Base-by-base conservation (phyloP, 2,329 filamentous ascomycete species). In the Alternaria ethzedia region DNA sequence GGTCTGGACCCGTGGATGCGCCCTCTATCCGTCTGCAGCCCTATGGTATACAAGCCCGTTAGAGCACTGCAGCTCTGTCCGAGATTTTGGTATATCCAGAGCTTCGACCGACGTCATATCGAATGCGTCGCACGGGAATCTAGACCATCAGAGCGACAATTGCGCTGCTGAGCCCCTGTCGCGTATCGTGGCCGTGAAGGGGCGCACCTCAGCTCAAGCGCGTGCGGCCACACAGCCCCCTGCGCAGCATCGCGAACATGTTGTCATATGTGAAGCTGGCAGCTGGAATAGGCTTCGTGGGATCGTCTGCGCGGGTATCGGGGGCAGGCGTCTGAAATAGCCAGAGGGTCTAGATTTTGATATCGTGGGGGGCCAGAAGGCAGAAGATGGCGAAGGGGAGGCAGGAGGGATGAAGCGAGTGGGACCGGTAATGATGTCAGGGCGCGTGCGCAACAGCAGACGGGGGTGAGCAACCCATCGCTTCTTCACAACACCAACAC, bases 191-290 rank as follows among this genome's bases (percentile, higher is more conserved):
- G 50, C 49, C 30, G 17, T 41, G 47, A 17, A 49, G 46, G 47
- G 49, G 30, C 52, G 59, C 51, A 46, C 57, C 49, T 60, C 63
- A 65, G 52, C 63, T 65, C 47, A 57, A 56, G 43, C 41, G 51
- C 59, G 49, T 54, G 26, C 54, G 36, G 51, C 59, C 50, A 51
- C 54, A 58, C 59, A 58, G 59, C 57, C 57, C 41, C 41, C 45
- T 43, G 41, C 49, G 21, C 43, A 54, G 36, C 41, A 61, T 56
- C 30, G 51, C 46, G 52, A 55, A 44, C 20, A 56, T 68, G 57
- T 65, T 55, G 61, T 68, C 66, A 67, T 67, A 15, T n/a, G 21
- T 20, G 25, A 63, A 54, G 56, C 51, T 57, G 56, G 56, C 63
- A 32, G 15, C 43, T 13, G 28, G 30, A 13, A n/a, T n/a, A n/a